Conservation (phyloP, 768 basidiomycete species). For the Pleurotus platypus region DNA sequence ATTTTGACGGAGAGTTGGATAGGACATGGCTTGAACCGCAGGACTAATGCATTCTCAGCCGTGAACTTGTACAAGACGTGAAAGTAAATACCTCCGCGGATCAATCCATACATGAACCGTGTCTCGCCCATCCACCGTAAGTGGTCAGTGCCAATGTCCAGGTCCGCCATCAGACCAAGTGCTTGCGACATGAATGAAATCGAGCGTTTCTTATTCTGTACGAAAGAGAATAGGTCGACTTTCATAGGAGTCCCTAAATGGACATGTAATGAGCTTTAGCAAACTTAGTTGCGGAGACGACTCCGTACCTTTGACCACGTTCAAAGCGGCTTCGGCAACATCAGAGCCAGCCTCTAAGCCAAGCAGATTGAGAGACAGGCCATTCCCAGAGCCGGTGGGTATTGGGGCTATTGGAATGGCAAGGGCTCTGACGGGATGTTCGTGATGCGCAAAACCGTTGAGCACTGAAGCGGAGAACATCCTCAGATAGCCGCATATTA, state of each 20-base stretch:
- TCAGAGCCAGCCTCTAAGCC: conserved; percentile 72
- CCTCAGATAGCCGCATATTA: too few species aligned
- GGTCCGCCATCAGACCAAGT: conserved; percentile 80
- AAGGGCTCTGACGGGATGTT: conserved; percentile 57
- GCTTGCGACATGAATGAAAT: conserved; percentile 85
- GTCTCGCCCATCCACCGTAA: conserved; percentile 84
- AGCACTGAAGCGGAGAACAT: conserved; percentile 31
- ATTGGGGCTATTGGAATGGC: conserved; percentile 70
- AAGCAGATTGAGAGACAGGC: conserved; percentile 66
- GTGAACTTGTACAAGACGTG: not conserved
- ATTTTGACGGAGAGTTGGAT: conserved; percentile 69
- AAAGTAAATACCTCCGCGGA: conserved; percentile 56
- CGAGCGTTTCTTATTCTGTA: conserved; percentile 55
- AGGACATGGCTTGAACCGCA: conserved; percentile 60
- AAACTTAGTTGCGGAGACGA: not conserved
- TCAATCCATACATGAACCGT: conserved; percentile 71
- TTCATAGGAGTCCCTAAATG: conserved; percentile 64
- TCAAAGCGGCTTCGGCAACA: conserved; percentile 67
- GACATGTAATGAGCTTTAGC: too few species aligned
- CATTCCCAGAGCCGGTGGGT: conserved; percentile 84
- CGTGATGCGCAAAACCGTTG: conserved; percentile 76
- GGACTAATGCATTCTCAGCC: conserved; percentile 33
- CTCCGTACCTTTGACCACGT: conserved; percentile 70
- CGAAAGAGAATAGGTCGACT: conserved; percentile 75
- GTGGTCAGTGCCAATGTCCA: conserved; percentile 81